Percentiles rank a stretch among this genome's conserved stretches.
These are phyloP conservation scores for Melanomma pulvis-pyrius DNA, from an alignment of 495 filamentous ascomycete genomes.

Conservation along the genomic window DNA sequence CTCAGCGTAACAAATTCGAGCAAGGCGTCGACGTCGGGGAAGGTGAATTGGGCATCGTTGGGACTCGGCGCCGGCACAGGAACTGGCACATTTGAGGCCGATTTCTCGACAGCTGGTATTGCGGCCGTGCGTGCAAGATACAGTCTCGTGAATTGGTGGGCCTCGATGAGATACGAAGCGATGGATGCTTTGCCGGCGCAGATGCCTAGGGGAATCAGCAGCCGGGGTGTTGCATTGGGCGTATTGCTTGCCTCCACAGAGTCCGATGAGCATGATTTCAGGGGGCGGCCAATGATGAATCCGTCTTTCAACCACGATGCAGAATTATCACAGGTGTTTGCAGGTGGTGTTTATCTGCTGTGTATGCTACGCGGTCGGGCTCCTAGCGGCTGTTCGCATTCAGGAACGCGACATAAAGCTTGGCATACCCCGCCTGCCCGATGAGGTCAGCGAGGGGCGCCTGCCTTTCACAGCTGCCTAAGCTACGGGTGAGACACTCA, in stretches of 20 bases:
- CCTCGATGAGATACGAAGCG: conserved; percentile 75
- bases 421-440: conserved; percentile 15
- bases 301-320: too few species aligned
- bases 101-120: conserved; percentile 37
- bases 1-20: conserved; percentile 81
- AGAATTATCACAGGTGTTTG: background rate
- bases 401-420: background rate
- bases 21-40: conserved; percentile 63
- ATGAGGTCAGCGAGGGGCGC: conserved; percentile 4
- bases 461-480: background rate
- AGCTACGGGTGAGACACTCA: conserved; percentile 27
- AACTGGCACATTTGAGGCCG: conserved; percentile 38
- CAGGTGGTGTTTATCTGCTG: too few species aligned
- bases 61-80: conserved; percentile 28
- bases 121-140: conserved; percentile 44
- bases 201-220: conserved; percentile 61
- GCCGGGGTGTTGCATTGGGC: background rate
- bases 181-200: conserved; percentile 89
- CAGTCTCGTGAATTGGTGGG: conserved; percentile 72
- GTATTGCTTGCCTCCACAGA: conserved; percentile 75
- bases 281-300: background rate
- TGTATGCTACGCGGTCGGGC: too few species aligned
- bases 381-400: background rate
- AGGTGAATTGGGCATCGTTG: conserved; percentile 47
- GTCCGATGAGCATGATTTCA: conserved; percentile 77